These are phyloP conservation scores for Aurifilum marmelostoma DNA, from an alignment of 2,329 filamentous ascomycete species.

Conservation along the genomic window DNA sequence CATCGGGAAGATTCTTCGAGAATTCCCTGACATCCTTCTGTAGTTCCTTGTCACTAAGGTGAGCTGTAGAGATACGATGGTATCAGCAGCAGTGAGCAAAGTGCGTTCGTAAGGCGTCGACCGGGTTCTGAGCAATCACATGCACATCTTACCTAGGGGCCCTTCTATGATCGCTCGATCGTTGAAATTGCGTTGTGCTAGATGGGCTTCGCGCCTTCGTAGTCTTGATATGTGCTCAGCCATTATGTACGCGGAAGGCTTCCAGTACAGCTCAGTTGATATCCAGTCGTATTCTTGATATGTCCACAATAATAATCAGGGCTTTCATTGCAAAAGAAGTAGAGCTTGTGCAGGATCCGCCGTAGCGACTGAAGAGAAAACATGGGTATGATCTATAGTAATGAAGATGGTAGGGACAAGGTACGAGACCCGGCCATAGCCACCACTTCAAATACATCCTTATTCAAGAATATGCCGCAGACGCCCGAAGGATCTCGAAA, in stretches of 20 bases:
- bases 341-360: neutral
- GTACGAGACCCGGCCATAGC: neutral
- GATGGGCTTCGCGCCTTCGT: neutral
- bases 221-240: neutral
- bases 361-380: neutral
- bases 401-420: too few relatives aligned
- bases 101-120: neutral
- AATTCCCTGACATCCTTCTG: constrained; percentile 42
- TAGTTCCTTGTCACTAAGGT: constrained; percentile 43
- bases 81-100: neutral
- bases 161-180: constrained; percentile 23
- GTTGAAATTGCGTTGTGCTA: constrained; percentile 23
- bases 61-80: constrained; percentile 37
- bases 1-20: constrained; percentile 35
- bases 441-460: too few relatives aligned
- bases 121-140: too few relatives aligned
- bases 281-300: too few relatives aligned
- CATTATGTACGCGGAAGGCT: neutral
- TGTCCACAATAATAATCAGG: neutral
- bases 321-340: neutral
- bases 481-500: neutral
- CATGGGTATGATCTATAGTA: neutral
- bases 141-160: constrained; percentile 25
- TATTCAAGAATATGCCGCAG: neutral
- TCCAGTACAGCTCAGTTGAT: too few relatives aligned